A percentile compares a stretch with the other conserved stretches of the same genome.
phyloP scores from a whole-genome alignment of 2,329 filamentous ascomycete species.

The Exophiala aquamarina region DNA sequence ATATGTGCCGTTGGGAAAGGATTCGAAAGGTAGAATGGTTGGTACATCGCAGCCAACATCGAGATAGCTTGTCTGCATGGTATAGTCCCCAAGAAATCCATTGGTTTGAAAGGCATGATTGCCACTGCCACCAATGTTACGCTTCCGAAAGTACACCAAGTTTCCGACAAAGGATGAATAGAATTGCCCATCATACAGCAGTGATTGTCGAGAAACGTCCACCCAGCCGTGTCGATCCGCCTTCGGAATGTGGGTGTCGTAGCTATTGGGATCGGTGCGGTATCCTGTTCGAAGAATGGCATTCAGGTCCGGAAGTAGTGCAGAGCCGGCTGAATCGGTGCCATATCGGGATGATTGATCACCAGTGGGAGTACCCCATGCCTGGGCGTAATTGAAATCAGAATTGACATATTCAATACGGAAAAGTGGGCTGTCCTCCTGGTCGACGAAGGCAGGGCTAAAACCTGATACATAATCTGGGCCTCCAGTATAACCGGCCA shows the following conservation, averaged over 20 bases:
- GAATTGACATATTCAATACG: not conserved
- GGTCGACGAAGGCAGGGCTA: not conserved
- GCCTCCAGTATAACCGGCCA: conserved; percentile 1
- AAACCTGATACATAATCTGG: conserved; percentile 6
- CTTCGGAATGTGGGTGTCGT: not conserved
- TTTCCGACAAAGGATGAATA: conserved; percentile 7
- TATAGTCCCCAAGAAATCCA: conserved; percentile 8
- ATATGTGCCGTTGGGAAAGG: conserved; percentile 8
- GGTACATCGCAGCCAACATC: conserved; percentile 4
- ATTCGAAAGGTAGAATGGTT: not conserved
- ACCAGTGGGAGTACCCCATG: not conserved
- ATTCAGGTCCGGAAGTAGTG: conserved; percentile 10
- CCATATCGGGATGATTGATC: not conserved
- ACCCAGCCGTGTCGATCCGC: conserved; percentile 11
- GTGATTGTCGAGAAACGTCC: conserved; percentile 9
- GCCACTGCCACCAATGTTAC: not conserved
- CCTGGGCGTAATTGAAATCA: not conserved
- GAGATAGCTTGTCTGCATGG: conserved; percentile 4
- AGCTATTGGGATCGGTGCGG: not conserved
- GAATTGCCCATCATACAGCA: not conserved
- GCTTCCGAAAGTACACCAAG: not conserved
- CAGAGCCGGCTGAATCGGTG: conserved; percentile 7
- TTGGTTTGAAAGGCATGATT: conserved; percentile 1
- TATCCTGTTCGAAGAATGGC: conserved; percentile 3
- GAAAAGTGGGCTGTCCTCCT: not conserved